Conservation (phyloP, 2,329 filamentous ascomycete genomes). For the Coniella vitis region DNA sequence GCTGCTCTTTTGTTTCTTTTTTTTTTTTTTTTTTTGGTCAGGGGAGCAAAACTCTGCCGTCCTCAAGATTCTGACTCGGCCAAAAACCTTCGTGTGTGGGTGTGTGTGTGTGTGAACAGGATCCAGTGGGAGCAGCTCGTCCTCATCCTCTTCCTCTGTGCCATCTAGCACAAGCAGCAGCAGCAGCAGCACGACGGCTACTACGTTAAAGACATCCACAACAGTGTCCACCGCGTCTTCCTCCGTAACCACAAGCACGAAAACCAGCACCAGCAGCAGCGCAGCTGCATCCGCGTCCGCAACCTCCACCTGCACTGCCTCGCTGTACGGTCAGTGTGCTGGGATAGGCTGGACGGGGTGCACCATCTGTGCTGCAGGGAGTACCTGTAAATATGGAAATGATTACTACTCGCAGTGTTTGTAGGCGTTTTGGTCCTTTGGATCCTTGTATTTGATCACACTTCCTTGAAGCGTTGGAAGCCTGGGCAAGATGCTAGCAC, state of each 20-base stretch:
- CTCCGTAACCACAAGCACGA: constrained; percentile 1
- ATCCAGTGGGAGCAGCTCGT: constrained; percentile 5
- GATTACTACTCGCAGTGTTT: constrained; percentile 14
- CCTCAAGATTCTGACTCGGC: background rate
- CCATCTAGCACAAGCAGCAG: background rate
- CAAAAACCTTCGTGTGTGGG: no score
- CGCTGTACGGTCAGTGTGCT: constrained; percentile 9
- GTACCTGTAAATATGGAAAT: constrained; percentile 10
- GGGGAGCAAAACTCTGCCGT: no score
- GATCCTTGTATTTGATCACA: no score
- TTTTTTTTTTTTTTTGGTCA: no score
- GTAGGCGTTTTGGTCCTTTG: background rate
- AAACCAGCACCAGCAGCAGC: background rate
- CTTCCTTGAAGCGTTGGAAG: no score
- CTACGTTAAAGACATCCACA: background rate
- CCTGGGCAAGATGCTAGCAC: no score
- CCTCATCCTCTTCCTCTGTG: background rate
- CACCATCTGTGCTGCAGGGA: constrained; percentile 4
- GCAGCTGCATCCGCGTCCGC: constrained; percentile 1
- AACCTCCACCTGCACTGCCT: constrained; percentile 5
- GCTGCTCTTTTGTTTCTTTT: no score
- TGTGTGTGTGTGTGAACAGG: no score
- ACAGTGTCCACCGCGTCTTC: constrained; percentile 4
- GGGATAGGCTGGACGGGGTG: constrained; percentile 10
- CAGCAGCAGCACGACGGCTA: background rate